phyloP scores from a whole-genome alignment of 305 asterid species.

The Andrographis paniculata region DNA sequence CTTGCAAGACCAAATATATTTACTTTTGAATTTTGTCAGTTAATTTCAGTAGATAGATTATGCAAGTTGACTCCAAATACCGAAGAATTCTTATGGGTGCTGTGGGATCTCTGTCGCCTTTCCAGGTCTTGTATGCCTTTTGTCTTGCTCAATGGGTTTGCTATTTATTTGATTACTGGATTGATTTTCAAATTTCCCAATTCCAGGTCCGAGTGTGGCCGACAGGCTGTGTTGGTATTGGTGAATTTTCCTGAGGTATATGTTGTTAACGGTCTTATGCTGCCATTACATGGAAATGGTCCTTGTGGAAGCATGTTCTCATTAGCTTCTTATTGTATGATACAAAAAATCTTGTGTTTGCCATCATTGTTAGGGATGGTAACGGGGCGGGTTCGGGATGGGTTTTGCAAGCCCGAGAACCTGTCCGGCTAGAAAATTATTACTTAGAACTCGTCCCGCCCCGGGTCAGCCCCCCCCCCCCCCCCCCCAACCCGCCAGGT shows the following conservation, averaged over 20 bases:
- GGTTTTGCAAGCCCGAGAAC: no score
- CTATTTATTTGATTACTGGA: constrained; percentile 7
- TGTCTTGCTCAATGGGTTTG: constrained; percentile 21
- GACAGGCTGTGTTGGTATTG: constrained; percentile 83
- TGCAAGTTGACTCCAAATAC: constrained; percentile 49
- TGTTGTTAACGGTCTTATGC: constrained; percentile 7
- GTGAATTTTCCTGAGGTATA: constrained; percentile 93
- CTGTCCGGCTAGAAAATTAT: no score
- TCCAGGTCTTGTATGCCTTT: constrained; percentile 50
- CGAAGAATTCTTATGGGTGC: constrained; percentile 87
- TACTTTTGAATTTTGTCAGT: constrained; percentile 27
- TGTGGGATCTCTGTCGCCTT: constrained; percentile 94
- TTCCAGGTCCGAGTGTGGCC: constrained; percentile 88
- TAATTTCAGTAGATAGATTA: constrained; percentile 48
- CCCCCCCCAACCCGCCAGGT: no score
- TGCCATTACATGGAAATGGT: constrained; percentile 8
- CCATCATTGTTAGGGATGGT: no score
- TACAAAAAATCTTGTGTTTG: constrained; percentile 3
- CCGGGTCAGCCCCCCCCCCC: no score
- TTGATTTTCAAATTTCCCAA: constrained; percentile 16
- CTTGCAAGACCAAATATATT: not conserved
- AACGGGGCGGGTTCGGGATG: no score
- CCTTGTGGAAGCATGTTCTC: constrained; percentile 10
- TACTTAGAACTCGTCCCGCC: no score
- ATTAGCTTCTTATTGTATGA: constrained; percentile 6